Base-by-base conservation (phyloP, 2,329 filamentous ascomycete genomes). In the Ascochyta clinopodiicola region DNA sequence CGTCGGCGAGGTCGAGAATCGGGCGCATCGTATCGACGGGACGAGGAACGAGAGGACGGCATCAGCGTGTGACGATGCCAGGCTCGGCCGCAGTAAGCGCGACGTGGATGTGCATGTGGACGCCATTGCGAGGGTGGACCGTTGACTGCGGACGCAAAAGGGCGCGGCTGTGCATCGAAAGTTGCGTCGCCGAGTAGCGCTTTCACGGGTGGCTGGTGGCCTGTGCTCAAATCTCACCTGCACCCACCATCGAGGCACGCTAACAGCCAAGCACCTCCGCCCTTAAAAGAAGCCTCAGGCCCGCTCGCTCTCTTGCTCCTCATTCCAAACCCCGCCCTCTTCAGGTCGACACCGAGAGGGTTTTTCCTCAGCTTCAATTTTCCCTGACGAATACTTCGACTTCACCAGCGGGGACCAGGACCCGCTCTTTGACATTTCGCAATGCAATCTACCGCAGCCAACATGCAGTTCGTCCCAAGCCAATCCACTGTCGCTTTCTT, bases 1-100 rank as follows among this genome's bases (percentile, higher is more conserved):
- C 63, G 66, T 80, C 64, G 78, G 80, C 60, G 75, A 78, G 60
- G 77, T 77, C 46, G 84, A 83, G 54, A 85, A 88, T 31, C 60
- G 60, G n/a, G 62, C 46, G 62, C 62, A 64, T 51, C 62, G 64
- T 49, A 63, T 46, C 7, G 69, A 64, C 8, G 71, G 68, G 19
- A 56, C 55, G 17, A 72, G 62, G 50, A 74, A 67, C 10, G 66
- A 60, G 60, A 70, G 57, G 19, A 71, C 49, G 19, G 61, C 53
- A 40, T 71, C 66, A 19, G 62, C 46, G 8, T 52, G 57, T 10
- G 51, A 58, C 13, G 62, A 53, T 27, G 57, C 44, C 27, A 67
- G 56, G 50, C 56, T 57, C 34, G 66, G 68, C 38, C 70, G 67
- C 49, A 69, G 38, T 19, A 69, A 42, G 61, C 72, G 68, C 44